Evolutionary conservation across 2,329 filamentous ascomycete genomes (phyloP).

Genomic region (Monosporascus sp.): DNA sequence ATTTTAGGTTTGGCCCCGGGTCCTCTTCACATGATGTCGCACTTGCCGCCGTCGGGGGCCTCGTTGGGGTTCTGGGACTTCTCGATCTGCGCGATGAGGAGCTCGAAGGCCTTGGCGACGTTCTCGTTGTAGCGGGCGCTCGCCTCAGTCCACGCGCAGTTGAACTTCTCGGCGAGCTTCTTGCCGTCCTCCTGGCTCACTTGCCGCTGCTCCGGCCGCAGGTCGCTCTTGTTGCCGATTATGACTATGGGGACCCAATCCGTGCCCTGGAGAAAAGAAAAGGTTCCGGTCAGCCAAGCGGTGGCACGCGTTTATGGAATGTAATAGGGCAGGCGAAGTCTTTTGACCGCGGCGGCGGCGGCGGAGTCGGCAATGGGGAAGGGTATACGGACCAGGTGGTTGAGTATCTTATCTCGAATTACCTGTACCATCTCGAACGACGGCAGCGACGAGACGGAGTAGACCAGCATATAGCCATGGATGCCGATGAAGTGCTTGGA

Average conservation of each 20-base stretch:
- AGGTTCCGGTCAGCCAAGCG: background rate
- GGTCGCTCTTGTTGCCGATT: conserved; percentile 94
- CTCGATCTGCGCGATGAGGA: conserved; percentile 92
- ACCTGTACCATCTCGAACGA: conserved; percentile 97
- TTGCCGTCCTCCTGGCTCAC: conserved; percentile 81
- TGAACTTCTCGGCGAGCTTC: conserved; percentile 77
- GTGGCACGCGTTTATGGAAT: background rate
- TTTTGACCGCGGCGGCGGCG: too few relatives aligned
- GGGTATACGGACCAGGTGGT: conserved; percentile 68
- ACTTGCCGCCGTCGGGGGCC: conserved; percentile 75
- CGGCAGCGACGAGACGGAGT: conserved; percentile 89
- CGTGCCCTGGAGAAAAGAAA: conserved; percentile 48
- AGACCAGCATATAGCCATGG: conserved; percentile 97
- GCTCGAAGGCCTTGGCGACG: conserved; percentile 85
- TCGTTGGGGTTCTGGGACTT: conserved; percentile 88
- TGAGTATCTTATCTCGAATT: conserved; percentile 94
- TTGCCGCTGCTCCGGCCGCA: conserved; percentile 88
- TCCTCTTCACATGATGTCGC: conserved; percentile 68
- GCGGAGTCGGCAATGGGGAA: background rate
- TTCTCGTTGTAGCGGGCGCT: conserved; percentile 93
- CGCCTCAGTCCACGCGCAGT: conserved; percentile 92
- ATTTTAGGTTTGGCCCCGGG: background rate
- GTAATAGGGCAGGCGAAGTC: background rate
- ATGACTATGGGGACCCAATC: conserved; percentile 91
- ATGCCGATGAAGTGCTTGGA: conserved; percentile 99